Evolutionary conservation across 805 yeast species (phyloP).

Genomic region (Candida piceae): DNA sequence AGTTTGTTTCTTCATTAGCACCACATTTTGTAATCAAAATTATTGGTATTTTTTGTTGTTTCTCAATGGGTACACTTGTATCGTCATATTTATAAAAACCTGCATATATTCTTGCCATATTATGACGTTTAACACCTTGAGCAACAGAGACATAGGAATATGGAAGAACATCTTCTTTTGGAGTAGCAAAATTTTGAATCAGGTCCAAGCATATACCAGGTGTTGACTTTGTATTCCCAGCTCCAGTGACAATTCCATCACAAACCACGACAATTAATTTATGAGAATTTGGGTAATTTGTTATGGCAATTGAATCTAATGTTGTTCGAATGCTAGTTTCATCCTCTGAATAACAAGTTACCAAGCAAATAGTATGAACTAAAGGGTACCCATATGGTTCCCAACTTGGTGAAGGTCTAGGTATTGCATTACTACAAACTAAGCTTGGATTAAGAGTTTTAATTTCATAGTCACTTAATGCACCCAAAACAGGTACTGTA

Average conservation of each 20-base stretch:
- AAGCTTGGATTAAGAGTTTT: conserved; percentile 52
- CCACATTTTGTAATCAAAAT: conserved; percentile 82
- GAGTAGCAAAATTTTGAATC: conserved; percentile 75
- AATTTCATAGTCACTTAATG: conserved; percentile 32
- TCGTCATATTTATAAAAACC: conserved; percentile 90
- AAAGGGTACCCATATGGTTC: conserved; percentile 85
- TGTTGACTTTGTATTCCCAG: conserved; percentile 82
- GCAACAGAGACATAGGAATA: conserved; percentile 94
- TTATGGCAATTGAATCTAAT: conserved; percentile 87
- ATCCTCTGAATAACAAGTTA: conserved; percentile 95
- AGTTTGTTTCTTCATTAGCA: conserved; percentile 67
- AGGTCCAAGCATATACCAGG: conserved; percentile 84
- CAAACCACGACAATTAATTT: conserved; percentile 80
- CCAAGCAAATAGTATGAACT: conserved; percentile 66
- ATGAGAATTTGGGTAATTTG: conserved; percentile 94
- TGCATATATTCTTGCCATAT: conserved; percentile 94
- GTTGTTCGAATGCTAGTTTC: conserved; percentile 82
- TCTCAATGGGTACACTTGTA: conserved; percentile 65
- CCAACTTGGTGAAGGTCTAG: conserved; percentile 86
- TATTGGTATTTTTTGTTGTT: conserved; percentile 83
- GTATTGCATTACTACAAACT: conserved; percentile 72
- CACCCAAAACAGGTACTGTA: conserved; percentile 12
- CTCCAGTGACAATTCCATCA: conserved; percentile 93
- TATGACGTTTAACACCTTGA: conserved; percentile 89
- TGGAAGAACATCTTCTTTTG: conserved; percentile 71